Conservation (phyloP, 768 basidiomycete species). For the Calocera cornea region DNA sequence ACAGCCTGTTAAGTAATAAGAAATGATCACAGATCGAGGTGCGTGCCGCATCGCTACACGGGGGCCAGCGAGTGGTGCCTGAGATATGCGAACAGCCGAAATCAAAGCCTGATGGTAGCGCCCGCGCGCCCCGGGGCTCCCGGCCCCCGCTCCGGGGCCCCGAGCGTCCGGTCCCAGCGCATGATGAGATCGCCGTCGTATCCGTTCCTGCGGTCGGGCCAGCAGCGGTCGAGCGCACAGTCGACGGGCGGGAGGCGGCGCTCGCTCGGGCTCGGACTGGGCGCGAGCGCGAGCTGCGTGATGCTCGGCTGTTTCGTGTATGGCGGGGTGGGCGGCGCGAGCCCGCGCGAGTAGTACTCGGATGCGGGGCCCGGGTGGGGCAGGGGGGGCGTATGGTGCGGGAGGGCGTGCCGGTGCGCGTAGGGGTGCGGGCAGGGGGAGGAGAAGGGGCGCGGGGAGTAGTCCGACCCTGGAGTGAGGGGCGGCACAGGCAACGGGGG, state of each 20-base stretch:
- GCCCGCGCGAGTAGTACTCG: not conserved
- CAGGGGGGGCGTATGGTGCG: not conserved
- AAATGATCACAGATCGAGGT: not conserved
- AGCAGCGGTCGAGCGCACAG: not conserved
- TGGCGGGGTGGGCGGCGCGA: not conserved
- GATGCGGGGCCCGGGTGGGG: not conserved
- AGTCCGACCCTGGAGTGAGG: not conserved
- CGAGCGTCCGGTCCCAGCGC: not conserved
- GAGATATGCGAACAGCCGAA: not conserved
- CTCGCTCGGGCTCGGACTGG: not conserved
- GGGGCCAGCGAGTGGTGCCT: too few relatives aligned
- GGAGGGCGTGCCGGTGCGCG: not conserved
- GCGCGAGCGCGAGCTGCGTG: not conserved
- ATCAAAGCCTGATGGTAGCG: not conserved
- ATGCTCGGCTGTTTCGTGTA: not conserved
- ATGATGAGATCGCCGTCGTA: not conserved
- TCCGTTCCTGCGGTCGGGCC: not conserved
- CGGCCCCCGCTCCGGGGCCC: not conserved
- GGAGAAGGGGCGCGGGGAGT: not conserved
- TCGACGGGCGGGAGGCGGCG: not conserved
- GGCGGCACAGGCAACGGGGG: not conserved
- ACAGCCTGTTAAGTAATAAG: not conserved
- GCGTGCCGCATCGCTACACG: too few relatives aligned
- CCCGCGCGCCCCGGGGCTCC: not conserved
- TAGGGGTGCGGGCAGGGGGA: not conserved